Evolutionary conservation across 169 alveolate species (phyloP).

Genomic region (Plasmodium malariae): DNA sequence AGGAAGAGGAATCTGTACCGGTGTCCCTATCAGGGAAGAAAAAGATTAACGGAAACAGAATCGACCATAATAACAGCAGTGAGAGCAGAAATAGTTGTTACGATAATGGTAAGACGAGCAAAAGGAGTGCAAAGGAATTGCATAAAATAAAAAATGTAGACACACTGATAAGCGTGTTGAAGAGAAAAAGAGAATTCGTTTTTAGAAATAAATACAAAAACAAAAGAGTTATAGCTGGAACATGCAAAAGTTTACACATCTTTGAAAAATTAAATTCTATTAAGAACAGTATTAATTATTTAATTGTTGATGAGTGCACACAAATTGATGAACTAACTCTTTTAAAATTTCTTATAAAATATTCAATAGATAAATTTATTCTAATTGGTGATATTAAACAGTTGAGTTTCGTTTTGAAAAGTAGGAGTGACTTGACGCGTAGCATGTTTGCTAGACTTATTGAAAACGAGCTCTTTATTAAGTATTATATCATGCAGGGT

Average conservation of each 20-base stretch:
- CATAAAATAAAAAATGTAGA: conserved; percentile 32
- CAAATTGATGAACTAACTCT: conserved; percentile 60
- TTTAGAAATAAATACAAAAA: conserved; percentile 47
- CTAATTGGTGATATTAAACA: conserved; percentile 66
- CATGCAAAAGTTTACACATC: conserved; percentile 45
- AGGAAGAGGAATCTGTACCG: not conserved
- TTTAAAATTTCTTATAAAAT: conserved; percentile 29
- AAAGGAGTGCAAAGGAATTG: not conserved
- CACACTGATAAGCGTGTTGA: conserved; percentile 2
- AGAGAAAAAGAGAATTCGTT: conserved; percentile 18
- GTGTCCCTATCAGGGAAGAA: not conserved
- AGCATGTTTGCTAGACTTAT: conserved; percentile 68
- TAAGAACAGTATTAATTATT: conserved; percentile 19
- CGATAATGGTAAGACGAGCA: not conserved
- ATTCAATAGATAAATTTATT: conserved; percentile 19
- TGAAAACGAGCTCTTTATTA: conserved; percentile 48
- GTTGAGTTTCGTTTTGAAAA: conserved; percentile 37
- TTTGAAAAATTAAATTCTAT: conserved; percentile 44
- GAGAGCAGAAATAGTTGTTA: not conserved
- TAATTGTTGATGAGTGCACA: conserved; percentile 61
- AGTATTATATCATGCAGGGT: not conserved
- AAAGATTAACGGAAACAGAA: not conserved
- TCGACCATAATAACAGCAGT: not conserved
- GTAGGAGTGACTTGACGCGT: conserved; percentile 36
- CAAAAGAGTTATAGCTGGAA: conserved; percentile 64